phyloP scores from a whole-genome alignment of 1,284 basidiomycete species.

The Ganoderma meredithae region DNA sequence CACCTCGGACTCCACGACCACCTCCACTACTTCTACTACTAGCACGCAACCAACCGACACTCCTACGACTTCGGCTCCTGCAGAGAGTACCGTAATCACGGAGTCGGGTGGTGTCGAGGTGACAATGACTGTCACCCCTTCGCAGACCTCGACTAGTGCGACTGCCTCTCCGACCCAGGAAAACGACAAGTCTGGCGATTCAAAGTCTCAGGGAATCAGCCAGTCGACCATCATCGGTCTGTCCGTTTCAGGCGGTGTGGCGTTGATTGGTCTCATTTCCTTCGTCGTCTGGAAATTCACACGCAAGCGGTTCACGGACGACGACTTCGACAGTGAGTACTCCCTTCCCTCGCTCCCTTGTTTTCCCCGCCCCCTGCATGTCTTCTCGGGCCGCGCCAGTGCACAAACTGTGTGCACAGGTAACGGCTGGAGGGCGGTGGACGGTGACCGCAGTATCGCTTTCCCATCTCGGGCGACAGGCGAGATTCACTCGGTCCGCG shows the following conservation, averaged over 20 bases:
- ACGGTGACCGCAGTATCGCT: conserved; percentile 18
- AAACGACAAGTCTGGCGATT: conserved; percentile 10
- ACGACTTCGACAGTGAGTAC: conserved; percentile 79
- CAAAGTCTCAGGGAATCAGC: conserved; percentile 46
- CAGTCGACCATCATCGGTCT: conserved; percentile 80
- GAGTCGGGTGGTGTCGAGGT: conserved; percentile 35
- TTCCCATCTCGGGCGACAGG: conserved; percentile 6
- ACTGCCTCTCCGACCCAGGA: conserved; percentile 24
- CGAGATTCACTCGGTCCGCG: conserved; percentile 12
- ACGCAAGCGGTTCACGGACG: conserved; percentile 68
- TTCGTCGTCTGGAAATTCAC: conserved; percentile 87
- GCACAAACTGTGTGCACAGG: neutral
- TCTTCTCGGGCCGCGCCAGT: neutral
- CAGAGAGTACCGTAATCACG: conserved; percentile 30
- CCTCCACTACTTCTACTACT: conserved; percentile 18
- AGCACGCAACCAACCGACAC: conserved; percentile 10
- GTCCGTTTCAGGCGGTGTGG: conserved; percentile 79
- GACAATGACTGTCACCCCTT: conserved; percentile 31
- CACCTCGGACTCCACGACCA: conserved; percentile 30
- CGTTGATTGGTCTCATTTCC: conserved; percentile 67
- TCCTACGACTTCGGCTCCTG: conserved; percentile 11
- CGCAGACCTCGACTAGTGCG: conserved; percentile 23
- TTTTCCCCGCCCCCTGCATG: neutral
- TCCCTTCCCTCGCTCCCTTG: conserved; percentile 20
- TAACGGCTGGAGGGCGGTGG: conserved; percentile 9